phyloP scores from a whole-genome alignment of 345 rosid genomes.

The Toxicodendron radicans region DNA sequence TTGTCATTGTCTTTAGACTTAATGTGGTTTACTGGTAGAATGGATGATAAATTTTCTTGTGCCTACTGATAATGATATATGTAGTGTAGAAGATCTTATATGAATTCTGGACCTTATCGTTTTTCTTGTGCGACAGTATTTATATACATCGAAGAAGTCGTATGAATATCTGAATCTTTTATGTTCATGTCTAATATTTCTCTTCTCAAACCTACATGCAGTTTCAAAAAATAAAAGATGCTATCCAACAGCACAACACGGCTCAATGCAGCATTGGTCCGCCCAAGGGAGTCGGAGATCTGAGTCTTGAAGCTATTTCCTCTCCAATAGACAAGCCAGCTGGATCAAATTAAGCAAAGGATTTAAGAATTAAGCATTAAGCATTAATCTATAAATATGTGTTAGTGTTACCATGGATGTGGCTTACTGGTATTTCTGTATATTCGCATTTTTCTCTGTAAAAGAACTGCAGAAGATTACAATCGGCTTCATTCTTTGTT shows the following conservation, averaged over 20 bases:
- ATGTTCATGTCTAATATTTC: not conserved
- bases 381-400: constrained; percentile 17
- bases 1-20: not conserved
- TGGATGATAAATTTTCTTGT: not conserved
- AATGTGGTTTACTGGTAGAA: not conserved
- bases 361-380: not conserved
- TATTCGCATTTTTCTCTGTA: constrained; percentile 19
- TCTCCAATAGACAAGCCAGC: constrained; percentile 39
- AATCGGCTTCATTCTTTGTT: constrained; percentile 24
- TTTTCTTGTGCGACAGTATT: not conserved
- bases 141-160: not conserved
- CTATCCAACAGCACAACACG: constrained; percentile 63
- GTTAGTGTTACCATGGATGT: constrained; percentile 2
- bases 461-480: constrained; percentile 14
- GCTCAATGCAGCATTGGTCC: constrained; percentile 60
- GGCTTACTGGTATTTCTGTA: constrained; percentile 22
- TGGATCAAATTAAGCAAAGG: constrained; percentile 34
- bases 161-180: not conserved
- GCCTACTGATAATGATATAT: not conserved
- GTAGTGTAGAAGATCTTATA: not conserved
- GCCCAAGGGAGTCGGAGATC: constrained; percentile 54
- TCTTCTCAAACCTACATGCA: constrained; percentile 31
- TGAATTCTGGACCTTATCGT: not conserved
- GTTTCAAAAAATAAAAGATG: constrained; percentile 92
- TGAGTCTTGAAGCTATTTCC: constrained; percentile 53